phyloP scores from a whole-genome alignment of 306 rosid genomes.

The Trifolium repens region DNA sequence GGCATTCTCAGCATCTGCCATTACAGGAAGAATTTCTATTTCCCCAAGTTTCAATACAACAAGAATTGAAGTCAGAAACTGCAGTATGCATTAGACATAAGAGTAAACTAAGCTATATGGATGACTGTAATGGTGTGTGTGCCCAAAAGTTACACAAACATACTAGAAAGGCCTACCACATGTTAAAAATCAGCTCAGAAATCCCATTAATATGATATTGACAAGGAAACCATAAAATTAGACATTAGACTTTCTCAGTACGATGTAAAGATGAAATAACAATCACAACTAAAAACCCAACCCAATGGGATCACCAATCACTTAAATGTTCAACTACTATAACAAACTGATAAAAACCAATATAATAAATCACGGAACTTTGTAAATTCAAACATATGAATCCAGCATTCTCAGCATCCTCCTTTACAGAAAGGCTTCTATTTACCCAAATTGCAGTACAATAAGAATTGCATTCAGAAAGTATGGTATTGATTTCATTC shows the following conservation, averaged over 20 bases:
- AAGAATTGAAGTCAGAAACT: conserved; percentile 50
- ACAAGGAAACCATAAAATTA: background rate
- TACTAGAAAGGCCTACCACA: background rate
- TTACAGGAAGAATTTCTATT: conserved; percentile 45
- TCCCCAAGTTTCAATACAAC: conserved; percentile 10
- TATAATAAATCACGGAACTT: background rate
- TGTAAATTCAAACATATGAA: background rate
- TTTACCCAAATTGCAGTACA: conserved; percentile 21
- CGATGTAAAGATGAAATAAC: background rate
- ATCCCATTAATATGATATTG: background rate
- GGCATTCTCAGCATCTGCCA: conserved; percentile 80
- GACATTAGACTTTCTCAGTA: background rate
- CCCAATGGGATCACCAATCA: background rate
- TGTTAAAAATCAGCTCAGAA: background rate
- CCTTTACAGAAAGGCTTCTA: conserved; percentile 57
- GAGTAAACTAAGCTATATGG: conserved; percentile 1
- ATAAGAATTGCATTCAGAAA: conserved; percentile 49
- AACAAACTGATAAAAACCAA: background rate
- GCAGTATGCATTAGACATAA: conserved; percentile 5
- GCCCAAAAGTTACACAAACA: background rate
- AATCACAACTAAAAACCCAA: background rate
- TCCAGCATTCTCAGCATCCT: conserved; percentile 56
- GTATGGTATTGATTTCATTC: conserved; percentile 2
- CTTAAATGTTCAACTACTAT: background rate
- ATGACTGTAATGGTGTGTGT: background rate